Evolutionary conservation across 2,329 filamentous ascomycete genomes (phyloP).

Genomic region (Colletotrichum limetticola): DNA sequence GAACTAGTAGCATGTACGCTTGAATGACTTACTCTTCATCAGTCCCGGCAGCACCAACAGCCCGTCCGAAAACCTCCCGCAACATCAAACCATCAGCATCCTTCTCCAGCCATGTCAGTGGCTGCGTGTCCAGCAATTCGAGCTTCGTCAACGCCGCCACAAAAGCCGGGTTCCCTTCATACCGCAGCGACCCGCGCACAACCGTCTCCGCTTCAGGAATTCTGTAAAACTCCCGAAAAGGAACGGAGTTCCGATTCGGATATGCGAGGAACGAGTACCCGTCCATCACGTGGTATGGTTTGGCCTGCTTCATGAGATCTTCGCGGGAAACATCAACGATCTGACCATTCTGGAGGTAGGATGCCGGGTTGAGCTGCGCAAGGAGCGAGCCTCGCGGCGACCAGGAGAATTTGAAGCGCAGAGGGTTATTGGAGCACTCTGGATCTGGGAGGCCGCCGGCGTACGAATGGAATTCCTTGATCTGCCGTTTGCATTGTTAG

Average conservation of each 20-base stretch:
- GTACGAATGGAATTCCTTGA: slow-evolving; percentile 73
- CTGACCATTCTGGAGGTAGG: slow-evolving; percentile 72
- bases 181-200: slow-evolving; percentile 74
- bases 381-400: slow-evolving; percentile 74
- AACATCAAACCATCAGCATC: slow-evolving; percentile 82
- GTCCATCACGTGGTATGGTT: slow-evolving; percentile 70
- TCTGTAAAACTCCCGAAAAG: slow-evolving; percentile 74
- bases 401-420: slow-evolving; percentile 78
- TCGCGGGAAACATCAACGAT: slow-evolving; percentile 49
- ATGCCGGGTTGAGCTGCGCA: slow-evolving; percentile 73
- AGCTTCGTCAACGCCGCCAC: slow-evolving; percentile 76
- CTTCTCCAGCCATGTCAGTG: slow-evolving; percentile 70
- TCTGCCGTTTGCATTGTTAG: slow-evolving; percentile 38
- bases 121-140: slow-evolving; percentile 63
- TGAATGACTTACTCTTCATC: slow-evolving; percentile 67
- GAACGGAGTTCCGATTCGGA: slow-evolving; percentile 75
- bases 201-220: slow-evolving; percentile 77
- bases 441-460: slow-evolving; percentile 69
- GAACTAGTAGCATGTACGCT: too few species aligned
- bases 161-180: slow-evolving; percentile 76
- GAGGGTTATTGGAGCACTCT: slow-evolving; percentile 73
- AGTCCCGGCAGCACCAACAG: slow-evolving; percentile 77
- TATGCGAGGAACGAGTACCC: slow-evolving; percentile 75
- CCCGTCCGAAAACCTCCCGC: slow-evolving; percentile 73
- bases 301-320: slow-evolving; percentile 73